Evolutionary conservation across 1,284 basidiomycete species (phyloP), one percentile per base, ranked within the genome.

Genomic region (Kalmanozyma brasiliensis): DNA sequence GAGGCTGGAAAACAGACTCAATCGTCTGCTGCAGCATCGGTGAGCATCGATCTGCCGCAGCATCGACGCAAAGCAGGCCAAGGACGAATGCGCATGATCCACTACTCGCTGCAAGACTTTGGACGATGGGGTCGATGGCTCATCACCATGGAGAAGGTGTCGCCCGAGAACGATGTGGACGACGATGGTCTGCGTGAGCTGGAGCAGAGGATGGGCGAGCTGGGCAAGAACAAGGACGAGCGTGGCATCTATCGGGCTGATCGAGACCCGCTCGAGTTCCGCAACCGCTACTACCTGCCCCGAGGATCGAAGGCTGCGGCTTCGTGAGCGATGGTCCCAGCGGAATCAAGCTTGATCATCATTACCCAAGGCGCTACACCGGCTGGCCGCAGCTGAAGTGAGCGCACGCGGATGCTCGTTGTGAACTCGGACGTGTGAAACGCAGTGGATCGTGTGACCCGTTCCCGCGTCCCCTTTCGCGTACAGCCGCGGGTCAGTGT

Each of bases 101-200:
- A 91, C 0, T 96, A 97, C 80, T 94, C 91, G 38, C 84, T 94
- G 71, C 95, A 99, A 83, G 90, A 92, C 79, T 99, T 97, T 81
- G 94, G 94, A 13, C 90, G 90, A 34, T 99, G 95, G 95, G 93
- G 93, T 3, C 86, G 95, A 62, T 74, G 77, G 64, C 58, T 81
- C 13, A 79, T 78, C 42, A 79, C 76, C 6, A 53, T 79, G 52
- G 69, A 78, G 51, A 78, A 77, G 63, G 47, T 72, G 2, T 52
- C 61, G 23, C 53, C 60, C 7, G 65, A 65, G 41, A 55, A 62
- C 45, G 59, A 63, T 20, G 67, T 65, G 11, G 66, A 52, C 29
- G 53, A 64, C n/a, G 44, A 61, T 20, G 49, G 49, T 6, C 34
- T 61, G 46, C 56, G 55, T 19, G 70, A 62, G 45, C 38, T 60